phyloP scores from a whole-genome alignment of 768 basidiomycete genomes.

The Boletus rufocinnamomeus region DNA sequence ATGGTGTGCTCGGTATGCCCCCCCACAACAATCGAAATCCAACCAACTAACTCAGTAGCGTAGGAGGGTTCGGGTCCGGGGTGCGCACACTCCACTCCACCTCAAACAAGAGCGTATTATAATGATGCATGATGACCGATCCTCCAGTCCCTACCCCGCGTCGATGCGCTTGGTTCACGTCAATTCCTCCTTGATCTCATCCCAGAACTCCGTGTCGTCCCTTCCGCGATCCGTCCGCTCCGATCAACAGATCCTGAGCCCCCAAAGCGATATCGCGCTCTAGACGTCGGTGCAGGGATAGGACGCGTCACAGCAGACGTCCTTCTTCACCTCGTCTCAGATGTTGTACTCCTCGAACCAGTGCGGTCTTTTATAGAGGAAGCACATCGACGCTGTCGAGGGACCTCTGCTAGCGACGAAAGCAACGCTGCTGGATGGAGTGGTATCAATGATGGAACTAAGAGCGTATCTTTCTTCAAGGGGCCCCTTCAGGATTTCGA shows the following conservation, averaged over 20 bases:
- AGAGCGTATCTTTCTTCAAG: constrained; percentile 78
- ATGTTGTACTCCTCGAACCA: constrained; percentile 90
- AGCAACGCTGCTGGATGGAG: constrained; percentile 51
- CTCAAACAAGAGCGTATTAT: neutral
- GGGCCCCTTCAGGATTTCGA: constrained; percentile 82
- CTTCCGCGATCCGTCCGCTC: constrained; percentile 68
- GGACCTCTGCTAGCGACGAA: constrained; percentile 39
- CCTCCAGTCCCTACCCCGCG: constrained; percentile 75
- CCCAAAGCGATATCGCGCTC: constrained; percentile 61
- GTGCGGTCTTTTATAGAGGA: constrained; percentile 75
- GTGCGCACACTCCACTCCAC: constrained; percentile 31
- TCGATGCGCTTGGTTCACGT: constrained; percentile 89
- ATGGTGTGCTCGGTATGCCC: constrained; percentile 79
- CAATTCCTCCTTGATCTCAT: constrained; percentile 81
- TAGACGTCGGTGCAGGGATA: constrained; percentile 94
- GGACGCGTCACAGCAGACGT: constrained; percentile 90
- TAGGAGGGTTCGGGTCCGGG: constrained; percentile 59
- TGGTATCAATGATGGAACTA: constrained; percentile 61
- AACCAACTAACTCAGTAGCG: constrained; percentile 11
- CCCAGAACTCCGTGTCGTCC: constrained; percentile 76
- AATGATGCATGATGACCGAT: neutral
- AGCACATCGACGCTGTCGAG: constrained; percentile 49
- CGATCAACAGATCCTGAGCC: constrained; percentile 13
- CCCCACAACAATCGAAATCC: neutral
- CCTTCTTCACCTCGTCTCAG: constrained; percentile 83